Base-by-base conservation (phyloP, 306 rosid genomes). In the Clitoria ternatea region DNA sequence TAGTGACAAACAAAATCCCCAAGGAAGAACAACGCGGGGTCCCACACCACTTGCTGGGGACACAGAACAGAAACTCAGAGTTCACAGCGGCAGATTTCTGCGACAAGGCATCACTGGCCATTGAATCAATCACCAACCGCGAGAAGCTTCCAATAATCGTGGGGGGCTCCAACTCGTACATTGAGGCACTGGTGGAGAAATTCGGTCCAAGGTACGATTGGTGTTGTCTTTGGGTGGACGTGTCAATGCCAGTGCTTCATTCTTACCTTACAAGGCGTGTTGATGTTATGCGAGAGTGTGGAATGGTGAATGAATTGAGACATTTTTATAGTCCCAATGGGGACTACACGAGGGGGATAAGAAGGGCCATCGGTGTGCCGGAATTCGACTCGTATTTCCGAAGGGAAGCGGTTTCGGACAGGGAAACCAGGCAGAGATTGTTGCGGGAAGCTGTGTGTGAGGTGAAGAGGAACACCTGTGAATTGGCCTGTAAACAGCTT, bases 81-180 rank as follows among this genome's bases (percentile, higher is more conserved):
- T 90, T 88, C 61, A 77, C 85, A 0, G 87, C 81, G 0, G 40
- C 59, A 0, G 63, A 84, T 35, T 90, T 90, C 73, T 75, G 83
- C 2, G 69, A 84, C 55, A 23, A 8, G 73, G 78, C 95, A 1
- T 77, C 63, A 10, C 5, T 4, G 0, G 66, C 90, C 29, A 54
- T 84, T 4, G 86, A 84, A 4, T 69, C 82, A 0, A 84, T 90
- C 35, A 14, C 67, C 7, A 20, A 39, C 3, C 83, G 78, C 0
- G 76, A 69, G 1, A 59, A 81, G 13, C 79, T 88, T 15, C 97
- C 97, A 6, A 79, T 90, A 68, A 79, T 90, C 13, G 95, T 83
- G 0, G 97, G 95, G 13, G 97, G 97, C 2, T 90, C 95, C 1
- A 90, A 88, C 49, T 86, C 94, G 0, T 90, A 77, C 73, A 37